phyloP scores from a whole-genome alignment of 2,329 filamentous ascomycete genomes.

The Raffaelea arxii region DNA sequence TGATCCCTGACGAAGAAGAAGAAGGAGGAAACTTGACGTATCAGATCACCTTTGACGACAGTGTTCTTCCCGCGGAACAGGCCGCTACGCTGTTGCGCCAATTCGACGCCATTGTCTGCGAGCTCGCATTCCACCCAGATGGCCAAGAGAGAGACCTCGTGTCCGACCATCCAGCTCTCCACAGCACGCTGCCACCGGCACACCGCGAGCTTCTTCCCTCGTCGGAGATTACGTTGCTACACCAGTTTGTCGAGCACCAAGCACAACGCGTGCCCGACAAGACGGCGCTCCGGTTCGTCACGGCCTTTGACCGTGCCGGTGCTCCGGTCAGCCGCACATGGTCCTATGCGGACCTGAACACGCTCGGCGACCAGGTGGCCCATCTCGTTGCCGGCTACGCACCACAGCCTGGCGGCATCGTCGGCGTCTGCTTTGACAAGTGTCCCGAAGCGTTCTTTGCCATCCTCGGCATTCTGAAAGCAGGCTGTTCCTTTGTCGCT shows the following conservation, averaged over 20 bases:
- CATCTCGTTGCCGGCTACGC: constrained; percentile 47
- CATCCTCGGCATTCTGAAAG: constrained; percentile 73
- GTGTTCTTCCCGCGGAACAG: constrained; percentile 59
- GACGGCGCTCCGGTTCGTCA: constrained; percentile 67
- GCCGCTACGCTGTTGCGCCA: constrained; percentile 58
- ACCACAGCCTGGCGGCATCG: constrained; percentile 46
- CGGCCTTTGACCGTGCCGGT: constrained; percentile 34
- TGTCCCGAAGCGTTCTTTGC: constrained; percentile 75
- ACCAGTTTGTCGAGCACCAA: constrained; percentile 66
- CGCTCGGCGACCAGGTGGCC: constrained; percentile 63
- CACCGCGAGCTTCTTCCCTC: constrained; percentile 45
- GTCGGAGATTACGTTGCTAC: constrained; percentile 52
- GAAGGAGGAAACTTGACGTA: constrained; percentile 40
- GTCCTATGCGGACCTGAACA: constrained; percentile 66
- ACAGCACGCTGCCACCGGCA: constrained; percentile 58
- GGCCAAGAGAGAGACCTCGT: constrained; percentile 29
- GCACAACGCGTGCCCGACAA: constrained; percentile 46
- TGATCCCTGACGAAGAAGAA: constrained; percentile 43
- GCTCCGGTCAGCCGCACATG: constrained; percentile 44
- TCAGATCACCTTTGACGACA: constrained; percentile 54
- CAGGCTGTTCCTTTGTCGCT: constrained; percentile 72
- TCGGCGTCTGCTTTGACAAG: constrained; percentile 77
- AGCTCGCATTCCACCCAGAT: constrained; percentile 43
- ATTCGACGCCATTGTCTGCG: constrained; percentile 55
- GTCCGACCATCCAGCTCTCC: constrained; percentile 26